Base-by-base conservation (phyloP, 768 basidiomycete species). In the Lactifluus hygrophoroides region DNA sequence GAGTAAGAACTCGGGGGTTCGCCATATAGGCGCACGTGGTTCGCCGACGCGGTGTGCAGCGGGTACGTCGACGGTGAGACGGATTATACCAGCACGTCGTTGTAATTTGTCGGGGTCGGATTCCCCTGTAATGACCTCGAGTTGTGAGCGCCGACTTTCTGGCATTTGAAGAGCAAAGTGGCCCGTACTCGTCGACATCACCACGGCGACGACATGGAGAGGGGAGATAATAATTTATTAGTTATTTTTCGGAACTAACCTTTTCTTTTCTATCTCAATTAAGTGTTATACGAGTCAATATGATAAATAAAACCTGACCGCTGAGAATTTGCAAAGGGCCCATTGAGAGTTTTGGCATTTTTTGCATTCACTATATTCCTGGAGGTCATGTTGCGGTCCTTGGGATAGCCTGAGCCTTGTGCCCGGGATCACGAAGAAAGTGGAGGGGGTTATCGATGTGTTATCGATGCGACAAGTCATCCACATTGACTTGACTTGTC, bases 1-100 rank as follows among this genome's bases (percentile, higher is more conserved):
- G 40, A 86, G 64, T 62, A 80, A 75, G 73, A 95, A 97, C 69
- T 98, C 96, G 10, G 74, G 69, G 0, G 90, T 88, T 43, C 70
- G 74, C 95, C 94, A 97, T 72, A 89, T 74, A 23, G 88, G 65
- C 2, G 76, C 74, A 3, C 69, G 69, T 19, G 65, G 57, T 57
- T 64, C 54, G n/a, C n/a, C n/a, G n/a, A 11, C 68, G 68, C 10
- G 56, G 27, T 67, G 71, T 1, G 78, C 69, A 17, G 76, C 70
- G 0, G 85, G 80, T 17, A 81, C 77, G 44, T 79, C 69, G 9
- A 87, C 77, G 2, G 86, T 87, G 5, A 86, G 70, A n/a, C 67
- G 51, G 2, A 71, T 71, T 60, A 81, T 68, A 32, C 77, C 76
- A 44, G 56, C 67, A 5, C 65, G 62, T 11, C 44, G 53, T 45